Conservation (phyloP, 108 stramenopile genomes). For the Seminavis robusta region DNA sequence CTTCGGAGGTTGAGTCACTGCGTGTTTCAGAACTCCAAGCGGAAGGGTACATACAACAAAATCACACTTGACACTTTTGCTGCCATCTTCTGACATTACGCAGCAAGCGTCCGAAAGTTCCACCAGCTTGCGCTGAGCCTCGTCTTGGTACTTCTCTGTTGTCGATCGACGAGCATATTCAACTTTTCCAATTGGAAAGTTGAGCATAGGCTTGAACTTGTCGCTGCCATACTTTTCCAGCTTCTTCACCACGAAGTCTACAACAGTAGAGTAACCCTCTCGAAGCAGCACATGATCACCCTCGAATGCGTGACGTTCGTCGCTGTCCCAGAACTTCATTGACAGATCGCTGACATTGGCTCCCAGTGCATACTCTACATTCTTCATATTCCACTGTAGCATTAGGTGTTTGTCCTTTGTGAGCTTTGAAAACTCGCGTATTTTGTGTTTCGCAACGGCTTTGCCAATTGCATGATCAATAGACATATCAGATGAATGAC, state of each 20-base stretch:
- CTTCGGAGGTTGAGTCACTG: conserved; percentile 1
- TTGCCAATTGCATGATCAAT: conserved; percentile 45
- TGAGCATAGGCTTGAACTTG: conserved; percentile 37
- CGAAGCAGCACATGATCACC: conserved; percentile 75
- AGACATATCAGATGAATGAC: conserved; percentile 47
- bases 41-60: conserved; percentile 71
- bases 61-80: conserved; percentile 35
- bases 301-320: conserved; percentile 79
- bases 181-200: conserved; percentile 48
- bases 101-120: conserved; percentile 57
- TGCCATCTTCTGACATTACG: conserved; percentile 35
- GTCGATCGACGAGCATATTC: conserved; percentile 48
- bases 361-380: conserved; percentile 66
- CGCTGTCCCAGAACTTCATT: conserved; percentile 77
- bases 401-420: conserved; percentile 44
- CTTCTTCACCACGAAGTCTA: conserved; percentile 30
- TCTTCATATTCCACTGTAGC: conserved; percentile 76
- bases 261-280: conserved; percentile 54
- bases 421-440: conserved; percentile 30
- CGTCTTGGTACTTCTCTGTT: conserved; percentile 20
- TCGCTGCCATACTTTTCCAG: conserved; percentile 27
- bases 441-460: conserved; percentile 29
- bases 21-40: conserved; percentile 78
- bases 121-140: conserved; percentile 4
- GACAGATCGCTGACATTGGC: conserved; percentile 52